A percentile compares a stretch with the other conserved stretches of the same genome.
Evolutionary conservation across 768 basidiomycete genomes (phyloP).

Genomic region (Stropharia rugosoannulata): DNA sequence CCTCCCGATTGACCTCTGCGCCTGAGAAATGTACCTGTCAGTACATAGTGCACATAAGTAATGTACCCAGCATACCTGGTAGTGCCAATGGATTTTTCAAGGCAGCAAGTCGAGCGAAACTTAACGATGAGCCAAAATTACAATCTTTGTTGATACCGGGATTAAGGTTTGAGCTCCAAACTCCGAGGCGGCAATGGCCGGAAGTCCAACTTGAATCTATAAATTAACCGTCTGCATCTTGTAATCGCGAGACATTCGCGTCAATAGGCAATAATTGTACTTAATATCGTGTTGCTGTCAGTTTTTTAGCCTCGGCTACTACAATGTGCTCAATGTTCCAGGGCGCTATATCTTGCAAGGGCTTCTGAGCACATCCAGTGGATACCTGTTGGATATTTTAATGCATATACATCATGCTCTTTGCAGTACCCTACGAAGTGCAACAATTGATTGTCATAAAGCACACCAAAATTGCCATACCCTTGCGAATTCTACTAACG

Average conservation of each 20-base stretch:
- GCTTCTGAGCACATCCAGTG: too few species aligned
- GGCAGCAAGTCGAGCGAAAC: conserved; percentile 49
- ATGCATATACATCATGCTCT: too few species aligned
- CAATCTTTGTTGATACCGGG: conserved; percentile 38
- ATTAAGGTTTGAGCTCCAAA: conserved; percentile 32
- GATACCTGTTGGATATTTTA: too few species aligned
- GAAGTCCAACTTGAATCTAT: not conserved
- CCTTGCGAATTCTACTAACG: too few species aligned
- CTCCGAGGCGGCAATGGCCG: conserved; percentile 23
- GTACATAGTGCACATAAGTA: not conserved
- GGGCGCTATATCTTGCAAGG: too few species aligned
- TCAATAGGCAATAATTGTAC: too few species aligned
- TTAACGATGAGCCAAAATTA: conserved; percentile 14
- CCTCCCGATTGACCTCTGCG: conserved; percentile 94
- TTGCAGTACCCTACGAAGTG: too few species aligned
- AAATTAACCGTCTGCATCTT: too few species aligned
- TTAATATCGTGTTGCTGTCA: too few species aligned
- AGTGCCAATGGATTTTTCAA: conserved; percentile 97
- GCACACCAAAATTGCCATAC: not conserved
- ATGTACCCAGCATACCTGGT: conserved; percentile 45
- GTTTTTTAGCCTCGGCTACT: too few species aligned
- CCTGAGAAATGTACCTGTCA: conserved; percentile 14
- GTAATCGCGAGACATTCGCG: too few species aligned
- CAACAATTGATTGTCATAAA: not conserved
- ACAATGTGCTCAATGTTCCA: too few species aligned